Conservation (phyloP, 495 filamentous ascomycete genomes). For the Articulospora tetracladia region DNA sequence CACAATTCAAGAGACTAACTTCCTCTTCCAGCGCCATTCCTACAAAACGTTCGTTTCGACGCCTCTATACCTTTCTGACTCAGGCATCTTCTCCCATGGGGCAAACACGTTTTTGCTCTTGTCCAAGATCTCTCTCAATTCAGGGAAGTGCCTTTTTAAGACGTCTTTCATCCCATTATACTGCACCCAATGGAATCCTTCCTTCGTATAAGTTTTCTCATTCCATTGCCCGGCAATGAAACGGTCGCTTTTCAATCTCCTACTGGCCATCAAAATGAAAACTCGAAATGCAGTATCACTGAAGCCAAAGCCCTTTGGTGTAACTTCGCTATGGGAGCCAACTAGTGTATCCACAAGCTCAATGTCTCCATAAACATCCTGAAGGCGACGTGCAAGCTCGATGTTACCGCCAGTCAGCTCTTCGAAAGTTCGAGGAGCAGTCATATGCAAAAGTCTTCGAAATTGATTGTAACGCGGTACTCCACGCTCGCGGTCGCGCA, state of each 20-base stretch:
- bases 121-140: slow-evolving; percentile 24
- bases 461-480: slow-evolving; percentile 42
- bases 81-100: slow-evolving; percentile 31
- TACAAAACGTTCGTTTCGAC: slow-evolving; percentile 28
- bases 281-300: slow-evolving; percentile 37
- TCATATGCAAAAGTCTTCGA: slow-evolving; percentile 36
- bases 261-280: slow-evolving; percentile 35
- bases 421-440: slow-evolving; percentile 26
- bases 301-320: slow-evolving; percentile 40
- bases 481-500: slow-evolving; percentile 42
- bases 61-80: slow-evolving; percentile 25
- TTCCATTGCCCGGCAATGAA: slow-evolving; percentile 35
- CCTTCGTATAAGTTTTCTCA: slow-evolving; percentile 34
- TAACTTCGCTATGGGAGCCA: slow-evolving; percentile 32
- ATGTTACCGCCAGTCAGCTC: slow-evolving; percentile 33
- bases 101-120: slow-evolving; percentile 32
- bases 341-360: slow-evolving; percentile 38
- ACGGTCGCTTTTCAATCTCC: slow-evolving; percentile 38
- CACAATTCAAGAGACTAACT: too few species aligned
- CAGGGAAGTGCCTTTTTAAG: slow-evolving; percentile 33
- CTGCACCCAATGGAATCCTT: slow-evolving; percentile 38
- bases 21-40: too few species aligned
- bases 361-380: slow-evolving; percentile 30
- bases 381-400: slow-evolving; percentile 27
- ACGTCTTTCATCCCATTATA: slow-evolving; percentile 30